Conservation (phyloP, 2,329 filamentous ascomycete genomes). For the Talaromyces sp. region DNA sequence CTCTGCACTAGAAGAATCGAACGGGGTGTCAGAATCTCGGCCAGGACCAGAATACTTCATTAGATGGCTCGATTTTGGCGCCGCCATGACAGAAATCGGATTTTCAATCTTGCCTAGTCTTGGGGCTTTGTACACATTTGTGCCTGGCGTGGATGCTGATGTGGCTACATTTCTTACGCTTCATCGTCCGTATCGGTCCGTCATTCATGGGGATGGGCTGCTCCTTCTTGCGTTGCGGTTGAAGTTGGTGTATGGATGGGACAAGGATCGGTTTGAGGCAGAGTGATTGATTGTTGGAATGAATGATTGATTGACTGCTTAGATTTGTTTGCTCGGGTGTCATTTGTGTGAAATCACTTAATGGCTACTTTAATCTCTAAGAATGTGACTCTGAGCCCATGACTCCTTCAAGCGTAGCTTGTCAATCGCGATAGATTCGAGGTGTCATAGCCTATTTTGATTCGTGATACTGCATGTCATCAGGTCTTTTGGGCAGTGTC, state of each 20-base stretch:
- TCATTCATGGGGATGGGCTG: neutral
- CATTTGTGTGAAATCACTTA: neutral
- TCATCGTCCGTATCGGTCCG: constrained; percentile 1
- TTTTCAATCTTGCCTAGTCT: neutral
- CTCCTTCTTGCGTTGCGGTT: neutral
- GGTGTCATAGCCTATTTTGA: neutral
- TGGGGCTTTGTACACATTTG: neutral
- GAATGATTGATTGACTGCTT: too few relatives aligned
- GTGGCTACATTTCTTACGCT: neutral
- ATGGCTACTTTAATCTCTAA: neutral
- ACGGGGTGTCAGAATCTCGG: neutral
- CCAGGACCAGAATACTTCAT: neutral
- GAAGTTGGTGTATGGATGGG: constrained; percentile 7
- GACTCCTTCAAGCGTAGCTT: neutral
- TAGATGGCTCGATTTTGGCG: neutral
- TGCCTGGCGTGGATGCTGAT: neutral
- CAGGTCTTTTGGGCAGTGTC: neutral
- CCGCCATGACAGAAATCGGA: constrained; percentile 1
- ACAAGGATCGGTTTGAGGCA: neutral
- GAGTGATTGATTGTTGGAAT: neutral
- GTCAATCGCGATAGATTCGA: neutral
- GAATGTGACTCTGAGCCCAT: neutral
- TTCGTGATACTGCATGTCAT: neutral
- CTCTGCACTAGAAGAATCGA: neutral
- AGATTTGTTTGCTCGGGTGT: neutral